Evolutionary conservation across 805 yeast species (phyloP).

Genomic region (Nakazawaea molendinolei): DNA sequence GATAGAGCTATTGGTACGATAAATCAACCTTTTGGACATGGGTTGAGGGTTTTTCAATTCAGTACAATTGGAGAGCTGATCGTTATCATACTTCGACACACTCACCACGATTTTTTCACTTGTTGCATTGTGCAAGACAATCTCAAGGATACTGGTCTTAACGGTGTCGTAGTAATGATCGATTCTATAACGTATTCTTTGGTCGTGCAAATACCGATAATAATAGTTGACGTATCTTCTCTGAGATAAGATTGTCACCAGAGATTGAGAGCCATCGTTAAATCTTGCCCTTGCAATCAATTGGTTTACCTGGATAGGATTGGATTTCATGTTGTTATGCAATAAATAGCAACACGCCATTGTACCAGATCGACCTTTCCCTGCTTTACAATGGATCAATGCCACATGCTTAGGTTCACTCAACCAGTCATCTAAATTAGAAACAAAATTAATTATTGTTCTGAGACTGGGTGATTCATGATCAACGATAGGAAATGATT

Average conservation of each 20-base stretch:
- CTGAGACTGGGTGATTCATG: slow-evolving; percentile 69
- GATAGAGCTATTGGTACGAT: too few species aligned
- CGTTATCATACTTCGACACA: background rate
- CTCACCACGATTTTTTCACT: background rate
- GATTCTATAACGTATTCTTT: background rate
- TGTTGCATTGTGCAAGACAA: background rate
- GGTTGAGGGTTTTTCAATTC: background rate
- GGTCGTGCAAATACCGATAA: slow-evolving; percentile 9
- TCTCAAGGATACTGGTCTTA: background rate
- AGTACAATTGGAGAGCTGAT: background rate
- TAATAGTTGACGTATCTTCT: slow-evolving; percentile 59
- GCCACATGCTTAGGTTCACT: slow-evolving; percentile 31
- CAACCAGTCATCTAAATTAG: slow-evolving; percentile 40
- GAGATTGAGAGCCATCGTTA: slow-evolving; percentile 29
- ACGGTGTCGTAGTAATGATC: background rate
- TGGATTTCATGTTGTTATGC: slow-evolving; percentile 28
- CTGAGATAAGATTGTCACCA: slow-evolving; percentile 71
- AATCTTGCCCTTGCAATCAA: slow-evolving; percentile 47
- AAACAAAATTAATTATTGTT: slow-evolving; percentile 36
- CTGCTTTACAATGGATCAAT: slow-evolving; percentile 83
- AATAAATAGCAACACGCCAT: slow-evolving; percentile 66
- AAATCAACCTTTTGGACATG: too few species aligned
- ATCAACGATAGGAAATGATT: slow-evolving; percentile 59
- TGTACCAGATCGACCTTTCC: slow-evolving; percentile 88
- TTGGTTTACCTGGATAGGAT: slow-evolving; percentile 40